These are phyloP conservation scores for Aspergillus bombycis DNA, from an alignment of 2,329 filamentous ascomycete genomes.

Conservation along the genomic window DNA sequence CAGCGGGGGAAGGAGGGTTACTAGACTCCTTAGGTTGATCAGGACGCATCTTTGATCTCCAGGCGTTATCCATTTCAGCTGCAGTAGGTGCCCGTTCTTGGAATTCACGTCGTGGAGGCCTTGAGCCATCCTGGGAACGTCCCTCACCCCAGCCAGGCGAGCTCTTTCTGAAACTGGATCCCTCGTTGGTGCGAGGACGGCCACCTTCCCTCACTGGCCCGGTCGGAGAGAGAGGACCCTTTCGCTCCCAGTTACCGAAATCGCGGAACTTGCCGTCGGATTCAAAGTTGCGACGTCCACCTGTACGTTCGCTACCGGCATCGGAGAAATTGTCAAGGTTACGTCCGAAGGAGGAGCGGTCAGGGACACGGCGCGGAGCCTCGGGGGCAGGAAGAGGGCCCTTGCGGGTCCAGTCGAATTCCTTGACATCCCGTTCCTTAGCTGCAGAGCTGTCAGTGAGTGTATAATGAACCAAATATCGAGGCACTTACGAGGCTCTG, in stretches of 20 bases:
- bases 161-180: conserved; percentile 62
- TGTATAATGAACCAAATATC: not conserved
- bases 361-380: conserved; percentile 54
- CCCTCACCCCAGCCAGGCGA: conserved; percentile 77
- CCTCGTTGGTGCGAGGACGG: conserved; percentile 63
- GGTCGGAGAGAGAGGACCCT: conserved; percentile 81
- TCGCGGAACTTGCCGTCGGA: conserved; percentile 77
- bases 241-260: conserved; percentile 91
- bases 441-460: conserved; percentile 59
- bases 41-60: conserved; percentile 90
- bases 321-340: conserved; percentile 59
- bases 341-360: conserved; percentile 59
- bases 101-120: conserved; percentile 78
- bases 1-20: conserved; percentile 72
- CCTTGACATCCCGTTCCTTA: conserved; percentile 81
- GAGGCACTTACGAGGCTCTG: conserved; percentile 78
- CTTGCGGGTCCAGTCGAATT: conserved; percentile 92
- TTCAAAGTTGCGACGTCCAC: conserved; percentile 67
- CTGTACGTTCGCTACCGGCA: conserved; percentile 66
- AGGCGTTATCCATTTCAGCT: conserved; percentile 89
- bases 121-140: conserved; percentile 72
- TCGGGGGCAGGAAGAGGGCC: conserved; percentile 81
- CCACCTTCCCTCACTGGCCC: conserved; percentile 59
- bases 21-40: conserved; percentile 75
- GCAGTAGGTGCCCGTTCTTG: conserved; percentile 77